Evolutionary conservation across 116 monocot genomes (phyloP).

Genomic region (Trichopus zeylanicus): DNA sequence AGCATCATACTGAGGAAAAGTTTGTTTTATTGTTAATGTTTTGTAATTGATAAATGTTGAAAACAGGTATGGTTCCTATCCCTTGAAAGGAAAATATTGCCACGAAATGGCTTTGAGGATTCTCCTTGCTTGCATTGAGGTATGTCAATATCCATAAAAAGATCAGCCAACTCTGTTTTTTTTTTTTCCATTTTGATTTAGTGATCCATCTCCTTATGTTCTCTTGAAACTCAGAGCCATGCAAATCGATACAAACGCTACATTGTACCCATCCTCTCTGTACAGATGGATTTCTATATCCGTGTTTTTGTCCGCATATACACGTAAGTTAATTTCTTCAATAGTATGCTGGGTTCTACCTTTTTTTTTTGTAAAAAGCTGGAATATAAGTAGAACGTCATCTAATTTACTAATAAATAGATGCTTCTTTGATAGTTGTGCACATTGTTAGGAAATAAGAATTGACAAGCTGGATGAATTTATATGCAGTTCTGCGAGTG

Average conservation of each 20-base stretch:
- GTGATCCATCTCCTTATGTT: constrained; percentile 1
- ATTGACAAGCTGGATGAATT: too few relatives aligned
- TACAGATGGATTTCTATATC: constrained; percentile 94
- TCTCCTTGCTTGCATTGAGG: constrained; percentile 91
- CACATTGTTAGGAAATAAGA: too few relatives aligned
- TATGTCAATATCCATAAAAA: constrained; percentile 4
- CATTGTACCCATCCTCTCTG: constrained; percentile 83
- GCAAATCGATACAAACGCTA: constrained; percentile 91
- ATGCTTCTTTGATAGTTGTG: too few relatives aligned
- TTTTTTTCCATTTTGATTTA: not conserved
- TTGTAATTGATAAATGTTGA: not conserved
- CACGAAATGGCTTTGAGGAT: constrained; percentile 96
- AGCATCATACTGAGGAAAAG: not conserved
- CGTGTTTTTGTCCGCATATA: constrained; percentile 93
- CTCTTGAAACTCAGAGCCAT: constrained; percentile 52
- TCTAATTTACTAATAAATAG: too few relatives aligned
- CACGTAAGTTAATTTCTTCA: constrained; percentile 48
- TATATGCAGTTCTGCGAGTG: constrained; percentile 67
- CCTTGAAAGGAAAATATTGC: constrained; percentile 86
- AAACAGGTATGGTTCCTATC: constrained; percentile 82
- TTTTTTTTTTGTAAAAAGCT: not conserved
- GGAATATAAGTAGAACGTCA: too few relatives aligned
- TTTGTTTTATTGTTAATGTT: not conserved
- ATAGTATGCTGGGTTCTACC: too few relatives aligned
- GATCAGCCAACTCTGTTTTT: not conserved